Percentiles rank a stretch among this genome's conserved stretches.
Evolutionary conservation across 192 early-diverging fungal genomes (phyloP).

Genomic region (Kappamyces sp.): DNA sequence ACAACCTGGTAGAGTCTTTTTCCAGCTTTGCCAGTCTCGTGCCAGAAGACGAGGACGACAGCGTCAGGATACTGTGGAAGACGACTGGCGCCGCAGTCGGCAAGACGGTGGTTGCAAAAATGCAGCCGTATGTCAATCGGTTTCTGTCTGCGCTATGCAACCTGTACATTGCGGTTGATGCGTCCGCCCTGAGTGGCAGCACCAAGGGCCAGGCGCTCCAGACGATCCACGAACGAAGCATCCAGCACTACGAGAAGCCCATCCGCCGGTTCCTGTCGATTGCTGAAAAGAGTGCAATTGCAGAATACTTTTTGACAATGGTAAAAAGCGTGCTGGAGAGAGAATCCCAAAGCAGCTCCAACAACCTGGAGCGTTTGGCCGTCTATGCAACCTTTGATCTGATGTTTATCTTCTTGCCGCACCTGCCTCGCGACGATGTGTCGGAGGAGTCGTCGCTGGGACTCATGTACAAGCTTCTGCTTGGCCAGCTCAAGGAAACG

Average conservation of each 20-base stretch:
- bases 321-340: conserved; percentile 51
- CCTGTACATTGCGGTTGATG: conserved; percentile 35
- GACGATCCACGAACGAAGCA: conserved; percentile 39
- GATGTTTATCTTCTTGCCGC: conserved; percentile 64
- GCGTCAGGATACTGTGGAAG: conserved; percentile 16
- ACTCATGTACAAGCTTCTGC: conserved; percentile 39
- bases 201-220: conserved; percentile 42
- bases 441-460: conserved; percentile 27
- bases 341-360: conserved; percentile 53
- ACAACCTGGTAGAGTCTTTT: conserved; percentile 37
- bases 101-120: conserved; percentile 18
- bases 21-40: not conserved
- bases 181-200: conserved; percentile 17
- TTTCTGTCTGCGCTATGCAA: conserved; percentile 50
- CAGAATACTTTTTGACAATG: conserved; percentile 44
- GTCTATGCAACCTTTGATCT: conserved; percentile 89
- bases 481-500: conserved; percentile 53
- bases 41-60: conserved; percentile 17
- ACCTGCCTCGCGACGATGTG: conserved; percentile 49
- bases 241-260: conserved; percentile 33
- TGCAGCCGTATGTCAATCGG: conserved; percentile 29
- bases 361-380: conserved; percentile 56
- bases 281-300: conserved; percentile 35
- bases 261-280: conserved; percentile 40
- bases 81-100: not conserved